Conservation (phyloP, 305 asterid species). For the Fraxinus ornus region DNA sequence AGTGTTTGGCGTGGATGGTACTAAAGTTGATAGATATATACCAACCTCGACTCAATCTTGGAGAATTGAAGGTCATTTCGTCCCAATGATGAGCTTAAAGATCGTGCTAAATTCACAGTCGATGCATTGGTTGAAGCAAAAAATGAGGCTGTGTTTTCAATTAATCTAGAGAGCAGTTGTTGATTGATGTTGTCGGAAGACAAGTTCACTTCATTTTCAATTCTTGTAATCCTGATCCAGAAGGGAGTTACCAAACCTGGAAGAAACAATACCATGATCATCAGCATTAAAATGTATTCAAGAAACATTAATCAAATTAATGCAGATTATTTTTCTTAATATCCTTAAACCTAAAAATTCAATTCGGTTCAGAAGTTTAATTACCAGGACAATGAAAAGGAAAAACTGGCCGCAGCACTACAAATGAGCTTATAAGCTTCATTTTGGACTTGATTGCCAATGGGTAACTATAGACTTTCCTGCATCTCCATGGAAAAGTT, state of each 20-base stretch:
- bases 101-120: slow-evolving; percentile 33
- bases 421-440: slow-evolving; percentile 9
- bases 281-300: slow-evolving; percentile 30
- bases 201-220: slow-evolving; percentile 32
- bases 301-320: not conserved
- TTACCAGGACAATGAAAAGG: slow-evolving; percentile 39
- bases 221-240: slow-evolving; percentile 38
- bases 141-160: slow-evolving; percentile 20
- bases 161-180: slow-evolving; percentile 2
- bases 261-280: slow-evolving; percentile 33
- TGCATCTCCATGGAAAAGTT: not conserved
- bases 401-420: slow-evolving; percentile 41
- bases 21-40: not conserved
- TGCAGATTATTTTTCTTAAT: not conserved
- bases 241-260: slow-evolving; percentile 40
- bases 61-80: slow-evolving; percentile 21
- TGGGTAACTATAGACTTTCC: not conserved
- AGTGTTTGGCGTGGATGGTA: too few relatives aligned
- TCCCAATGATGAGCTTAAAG: slow-evolving; percentile 30
- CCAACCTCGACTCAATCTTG: slow-evolving; percentile 34
- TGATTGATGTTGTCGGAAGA: slow-evolving; percentile 23
- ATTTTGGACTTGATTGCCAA: not conserved
- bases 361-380: not conserved
- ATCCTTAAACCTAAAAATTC: not conserved
- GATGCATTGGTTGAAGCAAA: slow-evolving; percentile 41